phyloP scores from a whole-genome alignment of 495 filamentous ascomycete genomes.

The Thermochaetoides thermophila region DNA sequence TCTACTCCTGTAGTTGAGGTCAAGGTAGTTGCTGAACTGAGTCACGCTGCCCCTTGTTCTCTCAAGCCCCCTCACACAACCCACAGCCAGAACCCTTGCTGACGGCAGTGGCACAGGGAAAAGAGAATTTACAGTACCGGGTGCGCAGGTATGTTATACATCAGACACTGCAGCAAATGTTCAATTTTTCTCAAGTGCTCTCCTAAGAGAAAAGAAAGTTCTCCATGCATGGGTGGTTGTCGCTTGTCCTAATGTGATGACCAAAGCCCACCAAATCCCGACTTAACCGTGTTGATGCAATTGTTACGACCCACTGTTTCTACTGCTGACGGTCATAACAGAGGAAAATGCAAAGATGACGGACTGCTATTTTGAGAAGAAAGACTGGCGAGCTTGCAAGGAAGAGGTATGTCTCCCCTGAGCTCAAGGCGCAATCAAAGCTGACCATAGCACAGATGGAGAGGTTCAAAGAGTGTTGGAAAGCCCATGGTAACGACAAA shows the following conservation, averaged over 20 bases:
- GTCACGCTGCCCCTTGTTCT: too few species aligned
- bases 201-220: too few species aligned
- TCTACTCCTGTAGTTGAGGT: too few species aligned
- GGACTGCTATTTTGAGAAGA: conserved; percentile 91
- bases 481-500: conserved; percentile 71
- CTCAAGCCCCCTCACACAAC: too few species aligned
- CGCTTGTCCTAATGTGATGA: too few species aligned
- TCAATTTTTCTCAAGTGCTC: not conserved
- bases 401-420: conserved; percentile 54
- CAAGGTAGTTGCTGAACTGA: too few species aligned
- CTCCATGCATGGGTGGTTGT: too few species aligned
- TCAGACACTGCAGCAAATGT: not conserved
- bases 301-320: not conserved
- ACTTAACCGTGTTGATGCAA: too few species aligned
- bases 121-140: conserved; percentile 96
- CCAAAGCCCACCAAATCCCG: too few species aligned
- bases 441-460: conserved; percentile 68
- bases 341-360: conserved; percentile 84
- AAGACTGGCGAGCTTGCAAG: conserved; percentile 86
- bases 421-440: too few species aligned
- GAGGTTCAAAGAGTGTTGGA: conserved; percentile 84
- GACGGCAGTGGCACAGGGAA: conserved; percentile 36
- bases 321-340: conserved; percentile 20
- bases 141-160: conserved; percentile 53
- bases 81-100: too few species aligned